Percentiles rank a stretch among this genome's conserved stretches.
These are phyloP conservation scores for Flaveria sonorensis DNA, from an alignment of 129 eudicot species.

Conservation along the genomic window DNA sequence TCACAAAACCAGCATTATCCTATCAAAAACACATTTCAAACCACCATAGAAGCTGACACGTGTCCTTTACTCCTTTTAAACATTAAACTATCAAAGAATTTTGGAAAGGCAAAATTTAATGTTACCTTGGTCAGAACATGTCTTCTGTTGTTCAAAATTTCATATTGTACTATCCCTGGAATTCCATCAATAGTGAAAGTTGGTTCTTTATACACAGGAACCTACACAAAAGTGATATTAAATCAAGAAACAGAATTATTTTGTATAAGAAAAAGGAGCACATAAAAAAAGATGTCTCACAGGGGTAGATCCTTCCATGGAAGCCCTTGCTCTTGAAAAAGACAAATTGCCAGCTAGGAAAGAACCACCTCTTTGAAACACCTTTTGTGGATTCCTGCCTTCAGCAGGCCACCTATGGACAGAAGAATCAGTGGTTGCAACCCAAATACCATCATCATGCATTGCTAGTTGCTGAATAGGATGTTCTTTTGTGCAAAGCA, in stretches of 20 bases:
- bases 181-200: slow-evolving; percentile 72
- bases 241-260: background rate
- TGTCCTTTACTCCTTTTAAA: background rate
- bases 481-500: slow-evolving; percentile 86
- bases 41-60: background rate
- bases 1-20: slow-evolving; percentile 93
- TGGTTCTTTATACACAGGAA: slow-evolving; percentile 86
- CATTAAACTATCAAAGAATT: background rate
- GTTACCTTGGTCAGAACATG: slow-evolving; percentile 92
- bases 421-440: slow-evolving; percentile 87
- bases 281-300: slow-evolving; percentile 47
- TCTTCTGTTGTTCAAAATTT: slow-evolving; percentile 84
- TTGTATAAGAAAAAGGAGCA: background rate
- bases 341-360: slow-evolving; percentile 97
- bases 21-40: slow-evolving; percentile 32
- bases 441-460: slow-evolving; percentile 92
- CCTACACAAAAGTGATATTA: slow-evolving; percentile 43
- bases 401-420: slow-evolving; percentile 96
- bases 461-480: slow-evolving; percentile 80
- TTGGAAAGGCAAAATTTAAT: background rate
- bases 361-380: slow-evolving; percentile 87
- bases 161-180: slow-evolving; percentile 93
- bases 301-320: slow-evolving; percentile 94
- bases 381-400: slow-evolving; percentile 76
- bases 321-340: slow-evolving; percentile 92